Conservation (phyloP, 768 basidiomycete species). For the Leccinum subtestaceum region DNA sequence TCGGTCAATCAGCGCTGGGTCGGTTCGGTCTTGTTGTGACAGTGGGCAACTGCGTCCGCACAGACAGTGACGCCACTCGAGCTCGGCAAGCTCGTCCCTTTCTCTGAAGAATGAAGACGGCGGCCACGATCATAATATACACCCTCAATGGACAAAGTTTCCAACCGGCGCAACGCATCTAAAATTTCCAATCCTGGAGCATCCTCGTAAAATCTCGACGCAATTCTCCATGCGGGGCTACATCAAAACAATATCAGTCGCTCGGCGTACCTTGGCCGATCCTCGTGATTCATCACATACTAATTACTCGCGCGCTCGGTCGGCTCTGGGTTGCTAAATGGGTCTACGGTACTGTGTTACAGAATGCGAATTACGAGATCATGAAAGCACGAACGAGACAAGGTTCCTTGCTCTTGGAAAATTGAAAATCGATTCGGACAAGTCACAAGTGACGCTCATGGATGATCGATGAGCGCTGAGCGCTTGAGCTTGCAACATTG, state of each 20-base stretch:
- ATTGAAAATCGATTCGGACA: not conserved
- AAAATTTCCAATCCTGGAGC: not conserved
- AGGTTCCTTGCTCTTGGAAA: not conserved
- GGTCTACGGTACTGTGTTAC: not conserved
- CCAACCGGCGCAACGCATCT: not conserved
- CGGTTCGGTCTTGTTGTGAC: not conserved
- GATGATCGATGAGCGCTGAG: no score
- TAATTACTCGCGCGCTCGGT: not conserved
- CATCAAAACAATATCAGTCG: not conserved
- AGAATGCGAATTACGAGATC: not conserved
- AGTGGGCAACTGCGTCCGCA: not conserved
- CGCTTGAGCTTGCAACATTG: not conserved
- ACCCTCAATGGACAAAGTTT: not conserved
- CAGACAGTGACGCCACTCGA: not conserved
- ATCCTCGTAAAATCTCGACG: not conserved
- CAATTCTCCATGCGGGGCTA: not conserved
- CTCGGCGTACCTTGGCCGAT: not conserved
- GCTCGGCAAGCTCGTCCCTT: not conserved
- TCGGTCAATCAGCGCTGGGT: not conserved
- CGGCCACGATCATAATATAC: not conserved
- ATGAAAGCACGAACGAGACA: not conserved
- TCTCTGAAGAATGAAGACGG: not conserved
- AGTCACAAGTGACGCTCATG: not conserved
- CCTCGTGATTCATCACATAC: not conserved
- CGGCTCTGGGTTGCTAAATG: not conserved